These are phyloP conservation scores for Wickerhamomyces canadensis DNA, from an alignment of 805 yeast species.

Conservation along the genomic window DNA sequence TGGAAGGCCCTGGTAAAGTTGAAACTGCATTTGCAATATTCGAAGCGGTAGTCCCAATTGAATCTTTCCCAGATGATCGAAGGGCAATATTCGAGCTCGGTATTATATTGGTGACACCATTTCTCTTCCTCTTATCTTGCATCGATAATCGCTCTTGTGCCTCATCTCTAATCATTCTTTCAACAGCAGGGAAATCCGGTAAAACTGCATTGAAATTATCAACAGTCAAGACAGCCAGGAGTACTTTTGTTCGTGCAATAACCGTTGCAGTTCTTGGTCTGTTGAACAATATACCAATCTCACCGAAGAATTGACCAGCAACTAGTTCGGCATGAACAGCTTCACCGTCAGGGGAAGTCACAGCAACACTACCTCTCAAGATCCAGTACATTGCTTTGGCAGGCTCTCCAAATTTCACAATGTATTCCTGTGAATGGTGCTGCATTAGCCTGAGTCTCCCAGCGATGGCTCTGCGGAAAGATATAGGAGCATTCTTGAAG, in stretches of 20 bases:
- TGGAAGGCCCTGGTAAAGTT: constrained; percentile 34
- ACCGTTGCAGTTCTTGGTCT: constrained; percentile 79
- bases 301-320: constrained; percentile 72
- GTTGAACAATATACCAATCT: constrained; percentile 69
- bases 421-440: constrained; percentile 62
- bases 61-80: constrained; percentile 3
- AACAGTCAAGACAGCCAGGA: constrained; percentile 63
- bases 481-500: constrained; percentile 60
- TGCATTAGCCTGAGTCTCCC: constrained; percentile 53
- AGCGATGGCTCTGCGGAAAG: constrained; percentile 56
- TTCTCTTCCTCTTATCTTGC: constrained; percentile 55
- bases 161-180: constrained; percentile 66
- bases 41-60: constrained; percentile 21
- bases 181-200: constrained; percentile 58
- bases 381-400: constrained; percentile 80
- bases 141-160: constrained; percentile 73
- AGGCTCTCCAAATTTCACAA: constrained; percentile 66
- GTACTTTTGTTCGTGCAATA: constrained; percentile 59
- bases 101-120: constrained; percentile 31
- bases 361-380: constrained; percentile 68
- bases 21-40: constrained; percentile 27
- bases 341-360: constrained; percentile 74
- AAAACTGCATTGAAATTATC: constrained; percentile 55
- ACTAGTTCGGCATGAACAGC: constrained; percentile 64
- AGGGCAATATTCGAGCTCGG: constrained; percentile 7